phyloP scores from a whole-genome alignment of 306 rosid genomes.

The Spatholobus suberectus region DNA sequence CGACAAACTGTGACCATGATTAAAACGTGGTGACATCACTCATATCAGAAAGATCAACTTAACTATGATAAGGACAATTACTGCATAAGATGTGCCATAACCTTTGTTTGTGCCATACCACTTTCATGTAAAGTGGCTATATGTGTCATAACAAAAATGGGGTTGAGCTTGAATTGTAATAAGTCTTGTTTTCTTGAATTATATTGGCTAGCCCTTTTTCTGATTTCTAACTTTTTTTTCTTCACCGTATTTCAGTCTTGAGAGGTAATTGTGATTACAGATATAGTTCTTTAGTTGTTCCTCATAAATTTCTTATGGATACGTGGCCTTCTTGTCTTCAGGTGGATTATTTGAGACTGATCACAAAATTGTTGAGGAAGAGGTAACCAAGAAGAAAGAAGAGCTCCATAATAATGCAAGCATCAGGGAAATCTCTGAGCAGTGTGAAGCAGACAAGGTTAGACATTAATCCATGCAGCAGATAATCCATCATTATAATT shows the following conservation, averaged over 20 bases:
- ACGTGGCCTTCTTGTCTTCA: neutral
- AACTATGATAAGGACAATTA: neutral
- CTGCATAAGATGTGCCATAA: neutral
- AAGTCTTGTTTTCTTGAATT: neutral
- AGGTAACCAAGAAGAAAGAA: constrained; percentile 49
- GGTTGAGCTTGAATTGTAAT: neutral
- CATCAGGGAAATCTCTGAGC: constrained; percentile 46
- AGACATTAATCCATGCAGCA: constrained; percentile 8
- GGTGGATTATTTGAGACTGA: constrained; percentile 63
- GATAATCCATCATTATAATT: neutral
- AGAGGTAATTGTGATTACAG: neutral
- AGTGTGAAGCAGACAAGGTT: constrained; percentile 58
- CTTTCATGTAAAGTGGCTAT: neutral
- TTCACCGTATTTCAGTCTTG: neutral
- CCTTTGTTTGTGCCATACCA: neutral
- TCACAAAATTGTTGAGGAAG: constrained; percentile 51
- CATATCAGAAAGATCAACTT: neutral
- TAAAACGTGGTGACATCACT: neutral
- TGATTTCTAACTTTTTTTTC: neutral
- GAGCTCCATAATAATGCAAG: constrained; percentile 50
- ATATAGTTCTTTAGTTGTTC: neutral
- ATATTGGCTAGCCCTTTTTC: neutral
- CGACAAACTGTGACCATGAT: neutral
- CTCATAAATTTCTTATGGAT: neutral
- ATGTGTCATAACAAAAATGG: neutral